phyloP scores from a whole-genome alignment of 2,329 filamentous ascomycete species.

The Cladosporium sp. region DNA sequence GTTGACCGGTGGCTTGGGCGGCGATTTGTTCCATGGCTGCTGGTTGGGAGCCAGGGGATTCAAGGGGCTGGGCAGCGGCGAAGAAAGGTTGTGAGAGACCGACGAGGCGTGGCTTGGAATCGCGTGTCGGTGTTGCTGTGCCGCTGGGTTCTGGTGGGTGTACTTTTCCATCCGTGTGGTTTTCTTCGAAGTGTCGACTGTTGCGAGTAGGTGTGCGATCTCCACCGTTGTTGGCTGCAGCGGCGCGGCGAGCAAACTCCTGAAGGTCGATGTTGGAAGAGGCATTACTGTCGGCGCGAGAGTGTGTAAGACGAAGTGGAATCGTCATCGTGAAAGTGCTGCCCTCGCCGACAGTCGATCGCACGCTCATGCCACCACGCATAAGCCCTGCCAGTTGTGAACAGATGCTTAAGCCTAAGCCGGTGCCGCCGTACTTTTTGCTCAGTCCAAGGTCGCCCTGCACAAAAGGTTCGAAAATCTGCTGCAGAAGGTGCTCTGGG shows the following conservation, averaged over 20 bases:
- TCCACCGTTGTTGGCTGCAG: neutral
- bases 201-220: slow-evolving; percentile 23
- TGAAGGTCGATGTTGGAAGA: slow-evolving; percentile 37
- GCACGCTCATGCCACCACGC: slow-evolving; percentile 73
- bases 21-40: slow-evolving; percentile 67
- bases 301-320: slow-evolving; percentile 74
- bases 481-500: slow-evolving; percentile 71
- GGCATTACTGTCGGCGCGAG: slow-evolving; percentile 60
- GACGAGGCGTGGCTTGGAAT: slow-evolving; percentile 74
- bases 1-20: slow-evolving; percentile 54
- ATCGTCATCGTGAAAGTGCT: slow-evolving; percentile 83
- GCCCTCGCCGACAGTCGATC: slow-evolving; percentile 71
- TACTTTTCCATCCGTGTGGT: neutral
- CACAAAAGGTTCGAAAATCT: slow-evolving; percentile 91
- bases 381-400: slow-evolving; percentile 82
- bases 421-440: slow-evolving; percentile 88
- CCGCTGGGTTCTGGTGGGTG: slow-evolving; percentile 42
- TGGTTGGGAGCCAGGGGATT: slow-evolving; percentile 62
- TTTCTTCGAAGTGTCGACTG: slow-evolving; percentile 27
- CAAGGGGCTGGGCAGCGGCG: slow-evolving; percentile 49
- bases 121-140: slow-evolving; percentile 35
- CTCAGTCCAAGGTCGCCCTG: slow-evolving; percentile 88
- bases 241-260: slow-evolving; percentile 22
- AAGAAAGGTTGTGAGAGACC: slow-evolving; percentile 86
- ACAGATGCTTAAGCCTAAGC: slow-evolving; percentile 85